Conservation (phyloP, 202 grass and related monocot species). For the Carex arenaria region DNA sequence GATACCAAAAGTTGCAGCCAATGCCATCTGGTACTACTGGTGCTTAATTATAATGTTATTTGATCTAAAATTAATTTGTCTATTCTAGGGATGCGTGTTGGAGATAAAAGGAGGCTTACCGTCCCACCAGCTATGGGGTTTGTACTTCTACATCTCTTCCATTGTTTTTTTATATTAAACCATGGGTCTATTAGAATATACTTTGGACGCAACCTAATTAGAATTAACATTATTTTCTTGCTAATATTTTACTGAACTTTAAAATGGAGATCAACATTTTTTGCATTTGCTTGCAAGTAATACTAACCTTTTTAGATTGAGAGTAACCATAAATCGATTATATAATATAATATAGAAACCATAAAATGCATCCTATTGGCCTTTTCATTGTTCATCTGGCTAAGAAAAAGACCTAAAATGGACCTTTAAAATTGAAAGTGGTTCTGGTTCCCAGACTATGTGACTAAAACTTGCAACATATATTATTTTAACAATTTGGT, state of each 20-base stretch:
- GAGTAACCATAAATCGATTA: not conserved
- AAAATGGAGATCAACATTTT: not conserved
- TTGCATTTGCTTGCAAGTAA: not conserved
- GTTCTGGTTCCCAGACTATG: too few species aligned
- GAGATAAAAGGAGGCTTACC: slow-evolving; percentile 84
- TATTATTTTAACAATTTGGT: not conserved
- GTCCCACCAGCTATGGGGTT: slow-evolving; percentile 83
- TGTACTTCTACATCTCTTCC: not conserved
- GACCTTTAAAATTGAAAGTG: too few species aligned
- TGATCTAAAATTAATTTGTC: not conserved
- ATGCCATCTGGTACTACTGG: not conserved
- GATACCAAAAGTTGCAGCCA: not conserved
- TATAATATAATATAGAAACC: not conserved
- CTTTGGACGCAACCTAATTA: not conserved
- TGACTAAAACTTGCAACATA: not conserved
- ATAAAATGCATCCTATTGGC: too few species aligned
- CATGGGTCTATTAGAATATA: not conserved
- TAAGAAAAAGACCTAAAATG: not conserved
- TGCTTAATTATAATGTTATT: not conserved
- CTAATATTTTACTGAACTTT: not conserved
- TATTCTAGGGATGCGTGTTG: slow-evolving; percentile 73
- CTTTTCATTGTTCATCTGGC: not conserved
- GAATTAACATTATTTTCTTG: not conserved
- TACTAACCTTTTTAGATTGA: not conserved
- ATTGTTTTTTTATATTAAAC: not conserved